phyloP scores from a whole-genome alignment of 192 early-diverging fungal genomes.

The Geranomyces michiganensis region DNA sequence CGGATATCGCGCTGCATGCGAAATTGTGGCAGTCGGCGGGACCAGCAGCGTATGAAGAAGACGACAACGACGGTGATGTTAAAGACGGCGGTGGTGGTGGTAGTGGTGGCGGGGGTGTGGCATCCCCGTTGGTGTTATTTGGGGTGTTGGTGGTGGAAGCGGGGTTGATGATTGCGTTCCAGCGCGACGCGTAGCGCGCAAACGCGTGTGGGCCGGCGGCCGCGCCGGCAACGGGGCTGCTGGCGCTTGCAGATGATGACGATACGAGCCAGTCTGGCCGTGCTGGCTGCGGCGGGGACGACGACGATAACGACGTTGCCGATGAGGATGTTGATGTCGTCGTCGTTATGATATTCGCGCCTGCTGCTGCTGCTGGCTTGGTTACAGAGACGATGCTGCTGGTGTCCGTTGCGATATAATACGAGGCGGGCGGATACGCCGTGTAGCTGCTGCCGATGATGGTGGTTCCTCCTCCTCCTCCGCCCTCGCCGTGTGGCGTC shows the following conservation, averaged over 20 bases:
- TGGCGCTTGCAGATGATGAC: too few species aligned
- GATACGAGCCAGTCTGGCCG: too few species aligned
- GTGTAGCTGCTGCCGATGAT: background rate
- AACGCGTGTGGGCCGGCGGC: background rate
- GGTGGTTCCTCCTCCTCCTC: too few species aligned
- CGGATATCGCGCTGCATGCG: background rate
- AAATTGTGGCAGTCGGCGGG: constrained; percentile 1
- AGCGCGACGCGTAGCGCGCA: constrained; percentile 5
- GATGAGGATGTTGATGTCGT: too few species aligned
- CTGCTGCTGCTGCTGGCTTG: too few species aligned
- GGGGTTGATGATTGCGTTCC: constrained; percentile 11
- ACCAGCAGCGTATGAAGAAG: too few species aligned
- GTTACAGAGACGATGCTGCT: too few species aligned
- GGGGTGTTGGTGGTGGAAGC: background rate
- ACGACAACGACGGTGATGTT: too few species aligned
- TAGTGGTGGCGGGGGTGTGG: background rate
- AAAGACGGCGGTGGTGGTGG: background rate
- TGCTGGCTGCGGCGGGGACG: too few species aligned
- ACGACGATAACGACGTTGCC: too few species aligned
- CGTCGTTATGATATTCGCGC: too few species aligned
- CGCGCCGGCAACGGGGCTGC: background rate
- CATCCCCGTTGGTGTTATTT: background rate
- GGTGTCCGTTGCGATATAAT: background rate
- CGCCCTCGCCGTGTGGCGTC: background rate
- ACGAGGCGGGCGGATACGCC: constrained; percentile 10